Evolutionary conservation across 164 flowering plant species (phyloP).

Genomic region (grape (Vitis vinifera)): DNA sequence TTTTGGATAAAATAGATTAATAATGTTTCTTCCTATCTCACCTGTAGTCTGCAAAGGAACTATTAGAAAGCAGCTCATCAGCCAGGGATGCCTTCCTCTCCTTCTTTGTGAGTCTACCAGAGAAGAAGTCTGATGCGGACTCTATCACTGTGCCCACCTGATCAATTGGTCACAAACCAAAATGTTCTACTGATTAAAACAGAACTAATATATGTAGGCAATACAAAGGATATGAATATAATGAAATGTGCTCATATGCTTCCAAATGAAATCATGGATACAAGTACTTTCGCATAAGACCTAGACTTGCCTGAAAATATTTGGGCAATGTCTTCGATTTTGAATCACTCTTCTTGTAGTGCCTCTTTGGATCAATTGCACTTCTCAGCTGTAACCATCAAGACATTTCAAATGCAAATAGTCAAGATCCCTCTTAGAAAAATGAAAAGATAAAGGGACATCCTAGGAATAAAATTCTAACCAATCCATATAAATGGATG

Average conservation of each 20-base stretch:
- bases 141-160: slow-evolving; percentile 89
- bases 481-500: neutral
- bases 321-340: slow-evolving; percentile 71
- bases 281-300: too few species aligned
- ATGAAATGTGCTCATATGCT: neutral
- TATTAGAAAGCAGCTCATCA: slow-evolving; percentile 79
- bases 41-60: slow-evolving; percentile 56
- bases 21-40: slow-evolving; percentile 16
- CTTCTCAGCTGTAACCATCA: slow-evolving; percentile 54
- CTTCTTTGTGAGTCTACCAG: slow-evolving; percentile 80
- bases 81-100: slow-evolving; percentile 82
- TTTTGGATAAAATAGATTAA: too few species aligned
- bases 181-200: neutral
- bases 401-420: neutral
- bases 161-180: slow-evolving; percentile 1
- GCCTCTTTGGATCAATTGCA: slow-evolving; percentile 89
- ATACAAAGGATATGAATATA: neutral
- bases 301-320: slow-evolving; percentile 72
- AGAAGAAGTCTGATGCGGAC: slow-evolving; percentile 64
- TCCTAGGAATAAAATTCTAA: neutral
- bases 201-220: neutral
- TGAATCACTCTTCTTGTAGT: slow-evolving; percentile 77
- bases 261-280: too few species aligned
- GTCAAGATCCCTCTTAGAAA: slow-evolving; percentile 2
- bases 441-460: neutral